phyloP scores from a whole-genome alignment of 2,329 filamentous ascomycete genomes.

The Calonectria naviculata region DNA sequence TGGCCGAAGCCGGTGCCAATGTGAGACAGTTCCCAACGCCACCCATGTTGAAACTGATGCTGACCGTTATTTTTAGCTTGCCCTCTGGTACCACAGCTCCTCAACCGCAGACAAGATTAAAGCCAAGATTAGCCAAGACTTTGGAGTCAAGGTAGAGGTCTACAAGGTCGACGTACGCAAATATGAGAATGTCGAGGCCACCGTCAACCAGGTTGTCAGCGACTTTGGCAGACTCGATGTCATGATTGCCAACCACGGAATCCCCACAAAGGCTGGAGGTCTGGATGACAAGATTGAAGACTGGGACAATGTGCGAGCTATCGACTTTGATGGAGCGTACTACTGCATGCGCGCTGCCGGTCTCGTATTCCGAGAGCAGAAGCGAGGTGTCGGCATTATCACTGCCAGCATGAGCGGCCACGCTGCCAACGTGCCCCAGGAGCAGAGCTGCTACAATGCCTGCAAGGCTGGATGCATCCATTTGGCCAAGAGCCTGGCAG shows the following conservation, averaged over 20 bases:
- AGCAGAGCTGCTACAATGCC: slow-evolving; percentile 55
- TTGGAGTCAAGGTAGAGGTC: slow-evolving; percentile 27
- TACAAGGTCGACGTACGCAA: slow-evolving; percentile 33
- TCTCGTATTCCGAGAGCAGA: slow-evolving; percentile 46
- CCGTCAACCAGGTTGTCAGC: slow-evolving; percentile 40
- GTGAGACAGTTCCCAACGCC: neutral
- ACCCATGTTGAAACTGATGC: neutral
- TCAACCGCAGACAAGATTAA: slow-evolving; percentile 15
- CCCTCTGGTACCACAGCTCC: slow-evolving; percentile 28
- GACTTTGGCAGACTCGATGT: slow-evolving; percentile 49
- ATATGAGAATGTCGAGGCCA: slow-evolving; percentile 39
- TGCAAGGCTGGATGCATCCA: slow-evolving; percentile 56
- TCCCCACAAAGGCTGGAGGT: slow-evolving; percentile 45
- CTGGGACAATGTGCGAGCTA: slow-evolving; percentile 42
- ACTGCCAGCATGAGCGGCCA: slow-evolving; percentile 49
- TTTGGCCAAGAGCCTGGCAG: slow-evolving; percentile 53
- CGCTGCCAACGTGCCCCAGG: slow-evolving; percentile 51
- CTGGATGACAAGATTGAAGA: slow-evolving; percentile 44
- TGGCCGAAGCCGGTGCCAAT: slow-evolving; percentile 31
- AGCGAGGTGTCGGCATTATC: slow-evolving; percentile 48
- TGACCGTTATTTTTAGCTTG: slow-evolving; percentile 17
- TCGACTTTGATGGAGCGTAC: slow-evolving; percentile 47
- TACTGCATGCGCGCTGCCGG: slow-evolving; percentile 48
- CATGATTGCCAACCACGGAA: slow-evolving; percentile 49
- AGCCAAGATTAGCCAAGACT: slow-evolving; percentile 25